A percentile compares a stretch with the other conserved stretches of the same genome.
Conservation (phyloP, 1,284 basidiomycete species). For the Tylopilus sp. region DNA sequence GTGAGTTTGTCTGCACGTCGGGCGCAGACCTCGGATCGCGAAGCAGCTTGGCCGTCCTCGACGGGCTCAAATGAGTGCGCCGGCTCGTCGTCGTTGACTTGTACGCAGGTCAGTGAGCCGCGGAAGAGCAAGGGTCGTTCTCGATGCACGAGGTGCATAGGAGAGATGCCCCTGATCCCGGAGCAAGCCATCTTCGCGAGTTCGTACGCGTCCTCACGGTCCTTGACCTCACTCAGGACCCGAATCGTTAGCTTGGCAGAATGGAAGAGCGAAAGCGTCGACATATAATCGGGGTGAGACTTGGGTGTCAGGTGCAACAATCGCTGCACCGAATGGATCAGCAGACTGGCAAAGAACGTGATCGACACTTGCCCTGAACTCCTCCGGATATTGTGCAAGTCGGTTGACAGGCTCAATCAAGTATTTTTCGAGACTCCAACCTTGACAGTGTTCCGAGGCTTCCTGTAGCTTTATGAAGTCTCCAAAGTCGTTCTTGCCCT, state of each 20-base stretch:
- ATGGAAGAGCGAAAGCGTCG: slow-evolving; percentile 63
- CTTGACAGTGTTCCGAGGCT: slow-evolving; percentile 46
- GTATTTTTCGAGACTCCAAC: slow-evolving; percentile 63
- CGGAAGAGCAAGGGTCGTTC: slow-evolving; percentile 72
- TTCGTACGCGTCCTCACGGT: slow-evolving; percentile 79
- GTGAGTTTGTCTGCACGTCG: slow-evolving; percentile 25
- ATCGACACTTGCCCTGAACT: slow-evolving; percentile 62
- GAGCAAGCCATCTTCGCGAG: slow-evolving; percentile 59
- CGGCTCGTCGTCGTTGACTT: slow-evolving; percentile 23
- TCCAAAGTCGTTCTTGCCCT: slow-evolving; percentile 66
- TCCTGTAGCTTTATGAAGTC: slow-evolving; percentile 81
- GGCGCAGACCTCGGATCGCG: slow-evolving; percentile 1
- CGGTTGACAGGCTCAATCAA: slow-evolving; percentile 74
- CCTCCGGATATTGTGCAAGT: slow-evolving; percentile 66
- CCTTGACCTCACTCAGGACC: slow-evolving; percentile 78
- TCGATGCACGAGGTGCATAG: slow-evolving; percentile 54
- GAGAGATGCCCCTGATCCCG: slow-evolving; percentile 56
- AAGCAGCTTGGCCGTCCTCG: background rate
- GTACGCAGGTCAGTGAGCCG: slow-evolving; percentile 49
- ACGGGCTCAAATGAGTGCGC: background rate
- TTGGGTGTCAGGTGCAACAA: slow-evolving; percentile 67
- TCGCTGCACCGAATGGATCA: slow-evolving; percentile 40
- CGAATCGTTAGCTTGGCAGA: slow-evolving; percentile 66
- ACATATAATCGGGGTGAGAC: slow-evolving; percentile 63
- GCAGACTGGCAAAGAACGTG: background rate